phyloP scores from a whole-genome alignment of 2,329 filamentous ascomycete genomes.

The Juglanconis sp. region DNA sequence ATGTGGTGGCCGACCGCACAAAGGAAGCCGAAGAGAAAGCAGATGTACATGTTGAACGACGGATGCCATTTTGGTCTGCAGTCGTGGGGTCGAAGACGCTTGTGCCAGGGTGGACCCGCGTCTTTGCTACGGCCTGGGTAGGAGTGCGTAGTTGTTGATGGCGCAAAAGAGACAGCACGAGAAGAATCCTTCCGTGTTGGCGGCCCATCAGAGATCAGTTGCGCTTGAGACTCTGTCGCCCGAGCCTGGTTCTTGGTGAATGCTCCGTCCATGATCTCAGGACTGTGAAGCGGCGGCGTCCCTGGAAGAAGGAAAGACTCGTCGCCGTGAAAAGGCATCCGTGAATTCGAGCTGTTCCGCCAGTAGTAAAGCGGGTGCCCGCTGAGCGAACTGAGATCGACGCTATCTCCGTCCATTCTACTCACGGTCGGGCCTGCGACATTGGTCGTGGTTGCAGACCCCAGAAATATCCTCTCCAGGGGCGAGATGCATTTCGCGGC shows the following conservation, averaged over 20 bases:
- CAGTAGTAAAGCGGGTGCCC: neutral
- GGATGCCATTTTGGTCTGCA: conserved; percentile 18
- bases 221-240: conserved; percentile 4
- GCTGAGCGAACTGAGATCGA: conserved; percentile 9
- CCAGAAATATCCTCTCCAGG: conserved; percentile 2
- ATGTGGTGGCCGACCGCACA: conserved; percentile 36
- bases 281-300: conserved; percentile 1
- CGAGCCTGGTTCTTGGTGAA: neutral
- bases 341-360: conserved; percentile 4
- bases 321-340: conserved; percentile 16
- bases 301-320: neutral
- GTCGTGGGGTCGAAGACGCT: neutral
- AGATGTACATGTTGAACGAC: conserved; percentile 32
- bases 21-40: conserved; percentile 33
- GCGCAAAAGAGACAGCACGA: conserved; percentile 13
- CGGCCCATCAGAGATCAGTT: neutral
- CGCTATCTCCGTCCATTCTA: conserved; percentile 5
- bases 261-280: neutral
- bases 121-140: neutral
- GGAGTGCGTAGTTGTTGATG: neutral
- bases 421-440: neutral
- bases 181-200: neutral
- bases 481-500: conserved; percentile 7
- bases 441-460: neutral
- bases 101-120: neutral